Conservation (phyloP, 257 asterid species). For the Thymus quinquecostatus region DNA sequence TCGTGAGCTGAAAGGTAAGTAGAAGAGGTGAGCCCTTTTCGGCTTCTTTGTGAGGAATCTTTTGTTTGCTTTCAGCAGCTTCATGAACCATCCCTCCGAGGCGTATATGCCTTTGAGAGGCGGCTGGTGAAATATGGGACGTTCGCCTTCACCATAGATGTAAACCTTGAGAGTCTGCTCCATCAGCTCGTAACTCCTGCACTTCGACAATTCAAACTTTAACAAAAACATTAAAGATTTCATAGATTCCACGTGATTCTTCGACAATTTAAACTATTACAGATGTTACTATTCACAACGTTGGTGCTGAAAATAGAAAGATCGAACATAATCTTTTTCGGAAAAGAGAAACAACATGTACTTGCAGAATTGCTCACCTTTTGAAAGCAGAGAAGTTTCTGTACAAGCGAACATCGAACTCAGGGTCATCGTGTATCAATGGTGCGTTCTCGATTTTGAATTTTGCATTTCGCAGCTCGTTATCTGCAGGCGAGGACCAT, state of each 20-base stretch:
- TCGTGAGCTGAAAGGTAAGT: slow-evolving; percentile 76
- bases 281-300: no score
- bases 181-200: slow-evolving; percentile 90
- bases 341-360: no score
- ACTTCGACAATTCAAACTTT: slow-evolving; percentile 28
- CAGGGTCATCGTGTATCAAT: slow-evolving; percentile 44
- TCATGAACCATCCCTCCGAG: slow-evolving; percentile 93
- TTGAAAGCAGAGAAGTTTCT: slow-evolving; percentile 73
- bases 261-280: no score
- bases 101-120: slow-evolving; percentile 84
- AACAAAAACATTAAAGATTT: background rate
- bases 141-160: slow-evolving; percentile 69
- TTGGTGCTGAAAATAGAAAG: no score
- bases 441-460: slow-evolving; percentile 64
- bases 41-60: slow-evolving; percentile 56
- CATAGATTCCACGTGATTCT: no score
- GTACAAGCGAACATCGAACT: slow-evolving; percentile 61
- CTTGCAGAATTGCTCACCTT: slow-evolving; percentile 63
- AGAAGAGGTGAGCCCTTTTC: slow-evolving; percentile 70
- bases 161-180: slow-evolving; percentile 78
- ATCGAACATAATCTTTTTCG: no score
- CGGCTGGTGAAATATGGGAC: slow-evolving; percentile 68
- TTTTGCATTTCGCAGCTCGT: slow-evolving; percentile 50
- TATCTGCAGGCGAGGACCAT: slow-evolving; percentile 69
- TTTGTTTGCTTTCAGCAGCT: slow-evolving; percentile 61